These are phyloP conservation scores for Aspergillus neoniger DNA, from an alignment of 2,329 filamentous ascomycete genomes.

Conservation along the genomic window DNA sequence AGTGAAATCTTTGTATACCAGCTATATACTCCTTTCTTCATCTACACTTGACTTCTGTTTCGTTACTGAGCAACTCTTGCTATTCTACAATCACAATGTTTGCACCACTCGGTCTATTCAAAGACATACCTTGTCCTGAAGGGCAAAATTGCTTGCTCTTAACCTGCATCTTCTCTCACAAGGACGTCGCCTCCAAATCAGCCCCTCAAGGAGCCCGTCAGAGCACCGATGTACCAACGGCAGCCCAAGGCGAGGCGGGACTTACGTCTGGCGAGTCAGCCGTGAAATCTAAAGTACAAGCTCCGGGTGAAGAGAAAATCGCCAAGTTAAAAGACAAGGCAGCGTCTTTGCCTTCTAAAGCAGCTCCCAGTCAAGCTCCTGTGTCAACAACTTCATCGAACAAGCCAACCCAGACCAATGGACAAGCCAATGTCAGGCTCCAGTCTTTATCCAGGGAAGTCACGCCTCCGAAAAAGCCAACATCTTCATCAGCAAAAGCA, in stretches of 20 bases:
- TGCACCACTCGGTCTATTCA: conserved; percentile 57
- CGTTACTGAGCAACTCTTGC: neutral
- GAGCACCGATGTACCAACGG: conserved; percentile 5
- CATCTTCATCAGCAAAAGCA: conserved; percentile 7
- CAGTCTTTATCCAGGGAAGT: conserved; percentile 28
- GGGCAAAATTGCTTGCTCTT: conserved; percentile 53
- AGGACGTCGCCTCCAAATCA: conserved; percentile 20
- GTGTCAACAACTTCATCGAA: conserved; percentile 5
- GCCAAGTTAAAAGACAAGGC: neutral
- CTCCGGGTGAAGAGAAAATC: neutral
- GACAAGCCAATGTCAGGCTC: conserved; percentile 19
- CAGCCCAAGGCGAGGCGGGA: neutral
- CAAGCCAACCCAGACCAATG: conserved; percentile 17
- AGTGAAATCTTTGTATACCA: neutral
- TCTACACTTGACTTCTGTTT: neutral
- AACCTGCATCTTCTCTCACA: conserved; percentile 62
- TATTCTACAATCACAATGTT: conserved; percentile 49
- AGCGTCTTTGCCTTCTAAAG: neutral
- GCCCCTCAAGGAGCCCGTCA: conserved; percentile 22
- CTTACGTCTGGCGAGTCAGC: neutral
- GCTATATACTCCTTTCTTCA: neutral
- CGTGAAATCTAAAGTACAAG: conserved; percentile 4
- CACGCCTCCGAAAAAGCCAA: conserved; percentile 29
- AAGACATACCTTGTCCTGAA: conserved; percentile 55
- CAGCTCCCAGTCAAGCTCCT: neutral